Evolutionary conservation across 2,329 filamentous ascomycete species (phyloP), one percentile per base, ranked within the genome.

Genomic region (Coniella lustricola): DNA sequence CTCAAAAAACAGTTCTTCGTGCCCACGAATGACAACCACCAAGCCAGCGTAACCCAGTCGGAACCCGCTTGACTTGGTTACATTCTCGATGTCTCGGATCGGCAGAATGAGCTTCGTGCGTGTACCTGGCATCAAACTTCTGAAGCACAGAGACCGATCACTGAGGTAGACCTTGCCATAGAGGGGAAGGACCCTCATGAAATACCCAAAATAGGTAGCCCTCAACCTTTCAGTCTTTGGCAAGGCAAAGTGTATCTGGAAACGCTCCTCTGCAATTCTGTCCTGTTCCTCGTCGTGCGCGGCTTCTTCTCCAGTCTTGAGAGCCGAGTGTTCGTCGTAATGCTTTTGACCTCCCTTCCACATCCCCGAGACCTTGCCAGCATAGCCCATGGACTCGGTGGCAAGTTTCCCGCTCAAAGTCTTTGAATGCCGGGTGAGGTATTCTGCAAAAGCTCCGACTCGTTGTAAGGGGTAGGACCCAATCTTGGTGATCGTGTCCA

Each of bases 111-210:
- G 73, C 67, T 96, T 97, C 0, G 91, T 96, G 48, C 89, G 82
- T 3, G 89, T 95, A 1, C 90, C 90, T 1, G 88, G 89, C 32
- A 96, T 72, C 45, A 97, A 71, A 62, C 90, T 96, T 49, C 93
- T 85, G 68, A 95, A 98, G 69, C 93, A 98, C 55, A 97, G 87
- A 50, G 84, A 85, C 18, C 81, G 80, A 56, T 90, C 82, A 61
- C 93, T 90, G 56, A 97, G 84, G 66, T 98, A 98, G 31, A 97
- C 87, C 67, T 97, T 98, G 58, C 93, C 93, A 59, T 96, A 97
- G 2, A 97, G 75, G 3, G 93, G 93, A 25, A 97, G 67, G 0
- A 95, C 88, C 3, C 90, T 82, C 57, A 94, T 82, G n/a, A 97
- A 75, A 61, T 87, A 87, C n/a, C 87, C 89, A 65, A 90, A 97